These are phyloP conservation scores for Eimeria praecox DNA, from an alignment of 169 alveolate genomes.

Conservation along the genomic window DNA sequence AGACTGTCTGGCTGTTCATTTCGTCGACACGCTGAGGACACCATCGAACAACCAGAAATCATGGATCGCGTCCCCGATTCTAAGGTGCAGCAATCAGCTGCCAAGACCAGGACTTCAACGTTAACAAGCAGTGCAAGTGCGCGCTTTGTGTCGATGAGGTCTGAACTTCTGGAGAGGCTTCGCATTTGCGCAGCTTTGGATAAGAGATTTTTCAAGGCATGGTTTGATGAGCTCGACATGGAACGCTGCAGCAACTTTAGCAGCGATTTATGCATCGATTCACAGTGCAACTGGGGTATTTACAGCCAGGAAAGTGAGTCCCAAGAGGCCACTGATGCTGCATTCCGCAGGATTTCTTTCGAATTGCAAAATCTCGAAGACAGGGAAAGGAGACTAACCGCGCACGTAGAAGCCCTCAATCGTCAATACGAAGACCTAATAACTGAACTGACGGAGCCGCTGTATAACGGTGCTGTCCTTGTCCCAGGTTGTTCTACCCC, in stretches of 20 bases:
- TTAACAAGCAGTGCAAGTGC: background rate
- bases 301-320: too few relatives aligned
- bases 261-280: background rate
- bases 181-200: conserved; percentile 11
- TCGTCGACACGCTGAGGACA: background rate
- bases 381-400: background rate
- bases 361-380: conserved; percentile 7
- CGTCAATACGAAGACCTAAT: background rate
- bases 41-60: background rate
- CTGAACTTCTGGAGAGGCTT: background rate
- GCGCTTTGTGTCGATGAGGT: background rate
- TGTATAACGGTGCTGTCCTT: background rate
- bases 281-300: background rate
- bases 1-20: background rate
- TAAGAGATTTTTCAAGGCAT: background rate
- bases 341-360: background rate
- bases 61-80: background rate
- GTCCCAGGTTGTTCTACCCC: background rate
- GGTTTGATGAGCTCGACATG: conserved; percentile 25
- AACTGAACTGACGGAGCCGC: background rate
- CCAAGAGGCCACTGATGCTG: background rate
- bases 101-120: background rate
- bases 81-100: background rate
- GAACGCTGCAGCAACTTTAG: conserved; percentile 45
- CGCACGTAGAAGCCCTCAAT: background rate